Evolutionary conservation across 306 rosid genomes (phyloP).

Genomic region (Acacia melanoxylon): DNA sequence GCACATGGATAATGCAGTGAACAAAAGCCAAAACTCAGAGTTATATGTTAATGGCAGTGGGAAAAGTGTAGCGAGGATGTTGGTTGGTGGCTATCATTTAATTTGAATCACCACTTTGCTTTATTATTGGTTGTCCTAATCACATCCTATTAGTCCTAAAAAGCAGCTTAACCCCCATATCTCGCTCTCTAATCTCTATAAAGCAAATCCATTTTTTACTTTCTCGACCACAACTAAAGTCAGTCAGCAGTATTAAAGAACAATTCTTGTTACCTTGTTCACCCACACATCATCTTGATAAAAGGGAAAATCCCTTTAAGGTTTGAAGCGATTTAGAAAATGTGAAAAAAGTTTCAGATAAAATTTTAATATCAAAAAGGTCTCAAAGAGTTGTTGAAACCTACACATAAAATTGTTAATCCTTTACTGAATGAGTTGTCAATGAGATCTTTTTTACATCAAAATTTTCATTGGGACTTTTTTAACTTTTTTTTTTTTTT

Average conservation of each 20-base stretch:
- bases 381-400: no score
- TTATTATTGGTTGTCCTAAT: background rate
- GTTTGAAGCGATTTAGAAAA: no score
- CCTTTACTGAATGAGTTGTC: no score
- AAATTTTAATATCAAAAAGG: no score
- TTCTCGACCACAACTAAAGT: background rate
- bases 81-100: background rate
- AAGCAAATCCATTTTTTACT: background rate
- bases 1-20: no score
- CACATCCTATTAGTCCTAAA: background rate
- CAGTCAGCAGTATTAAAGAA: no score
- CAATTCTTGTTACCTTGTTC: background rate
- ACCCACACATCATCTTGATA: background rate
- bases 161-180: background rate
- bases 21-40: background rate
- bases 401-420: no score
- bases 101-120: background rate
- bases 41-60: background rate
- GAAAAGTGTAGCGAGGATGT: background rate
- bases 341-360: no score
- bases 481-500: no score
- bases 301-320: no score
- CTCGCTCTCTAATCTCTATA: background rate
- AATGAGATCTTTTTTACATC: no score
- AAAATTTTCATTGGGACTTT: no score